phyloP scores from a whole-genome alignment of 768 basidiomycete genomes.

The Naganishia friedmannii region DNA sequence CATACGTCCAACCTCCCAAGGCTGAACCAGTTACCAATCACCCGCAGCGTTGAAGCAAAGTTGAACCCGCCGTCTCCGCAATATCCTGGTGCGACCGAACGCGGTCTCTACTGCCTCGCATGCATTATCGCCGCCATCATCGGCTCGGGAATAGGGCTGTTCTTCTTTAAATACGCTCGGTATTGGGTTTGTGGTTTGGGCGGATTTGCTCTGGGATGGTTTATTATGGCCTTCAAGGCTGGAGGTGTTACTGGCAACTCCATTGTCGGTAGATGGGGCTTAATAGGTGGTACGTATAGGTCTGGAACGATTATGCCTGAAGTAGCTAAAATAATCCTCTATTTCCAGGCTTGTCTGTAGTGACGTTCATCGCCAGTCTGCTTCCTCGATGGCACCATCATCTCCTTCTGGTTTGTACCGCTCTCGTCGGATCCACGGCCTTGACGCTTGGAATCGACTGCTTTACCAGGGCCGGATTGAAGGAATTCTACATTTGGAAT shows the following conservation, averaged over 20 bases:
- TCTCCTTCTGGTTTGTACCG: slow-evolving; percentile 77
- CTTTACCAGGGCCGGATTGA: slow-evolving; percentile 83
- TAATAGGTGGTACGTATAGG: slow-evolving; percentile 68
- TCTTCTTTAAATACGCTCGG: slow-evolving; percentile 86
- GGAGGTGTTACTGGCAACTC: slow-evolving; percentile 71
- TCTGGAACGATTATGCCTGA: not conserved
- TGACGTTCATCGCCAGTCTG: slow-evolving; percentile 78
- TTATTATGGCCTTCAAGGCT: slow-evolving; percentile 77
- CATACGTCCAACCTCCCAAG: too few relatives aligned
- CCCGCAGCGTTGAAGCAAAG: slow-evolving; percentile 76
- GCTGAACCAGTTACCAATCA: slow-evolving; percentile 51
- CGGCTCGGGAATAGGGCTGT: slow-evolving; percentile 80
- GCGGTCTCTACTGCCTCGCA: slow-evolving; percentile 86
- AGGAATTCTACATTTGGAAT: slow-evolving; percentile 98
- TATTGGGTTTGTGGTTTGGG: slow-evolving; percentile 72
- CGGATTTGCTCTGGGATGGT: slow-evolving; percentile 81
- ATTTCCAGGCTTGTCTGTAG: slow-evolving; percentile 63
- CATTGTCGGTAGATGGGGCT: slow-evolving; percentile 80
- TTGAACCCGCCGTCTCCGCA: slow-evolving; percentile 52
- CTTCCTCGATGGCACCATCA: slow-evolving; percentile 84
- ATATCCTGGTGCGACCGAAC: slow-evolving; percentile 74
- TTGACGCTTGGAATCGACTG: slow-evolving; percentile 93
- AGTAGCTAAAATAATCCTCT: not conserved
- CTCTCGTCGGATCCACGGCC: slow-evolving; percentile 77
- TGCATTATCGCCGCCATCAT: slow-evolving; percentile 74